Base-by-base conservation (phyloP, 2,329 filamentous ascomycete species). In the Verticillium tricorpus region DNA sequence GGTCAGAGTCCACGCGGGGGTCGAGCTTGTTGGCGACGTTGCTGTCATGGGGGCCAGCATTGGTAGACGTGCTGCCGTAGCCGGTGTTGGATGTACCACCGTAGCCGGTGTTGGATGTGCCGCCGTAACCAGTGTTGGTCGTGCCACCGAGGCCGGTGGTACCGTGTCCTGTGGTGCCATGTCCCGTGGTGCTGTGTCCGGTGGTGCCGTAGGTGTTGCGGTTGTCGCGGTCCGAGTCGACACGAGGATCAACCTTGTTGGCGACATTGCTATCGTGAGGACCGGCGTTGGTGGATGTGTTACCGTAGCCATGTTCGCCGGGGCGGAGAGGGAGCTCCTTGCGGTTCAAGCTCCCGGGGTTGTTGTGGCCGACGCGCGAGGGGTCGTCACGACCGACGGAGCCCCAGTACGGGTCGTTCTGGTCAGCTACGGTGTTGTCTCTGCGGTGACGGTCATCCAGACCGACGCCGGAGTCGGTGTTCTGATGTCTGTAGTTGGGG, bases 1-100 rank as follows among this genome's bases (percentile, higher is more conserved):
- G 74, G 67, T 86, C 81, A 3, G 79, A 82, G 69, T 86, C 83
- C 58, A 84, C 75, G 17, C 81, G 74, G 19, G 83, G 82, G 65
- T 86, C 84, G 3, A 71, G 54, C 68, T 83, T 83, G 76, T 86
- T 86, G n/a, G 59, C 60, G 15, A 61, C 60, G 9, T 59, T 35
- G 17, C 62, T 61, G 5, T 60, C 52, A 9, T 62, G 59, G 57
- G 64, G 63, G 34, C 57, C 50, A 5, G 57, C 52, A 2, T 40
- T 54, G 58, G n/a, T 56, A 25, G 56, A 35, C 5, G 58, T 55
- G 50, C 58, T 60, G 60, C 58, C 56, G 7, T 57, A 34, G 35
- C 61, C 62, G 11, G 31, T 52, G 17, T 50, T 40, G 3, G 61
- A 58, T 39, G 61, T 63, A 35, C 61, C 60, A 1, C 64, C 64